These are phyloP conservation scores for Taiozyma sp. DNA, from an alignment of 1,139 yeast species.

Conservation along the genomic window DNA sequence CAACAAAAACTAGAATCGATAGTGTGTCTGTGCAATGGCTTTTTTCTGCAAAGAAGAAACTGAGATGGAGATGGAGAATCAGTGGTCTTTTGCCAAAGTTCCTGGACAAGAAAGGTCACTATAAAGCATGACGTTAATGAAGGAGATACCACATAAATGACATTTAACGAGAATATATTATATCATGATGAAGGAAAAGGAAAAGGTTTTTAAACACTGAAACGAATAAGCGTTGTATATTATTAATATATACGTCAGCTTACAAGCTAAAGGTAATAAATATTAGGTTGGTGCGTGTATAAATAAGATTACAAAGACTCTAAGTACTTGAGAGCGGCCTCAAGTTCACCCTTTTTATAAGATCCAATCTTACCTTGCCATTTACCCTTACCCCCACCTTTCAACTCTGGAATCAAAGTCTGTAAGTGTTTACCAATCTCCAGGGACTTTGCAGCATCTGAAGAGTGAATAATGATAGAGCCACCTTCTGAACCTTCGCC, in stretches of 20 bases:
- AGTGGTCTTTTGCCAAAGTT: conserved; percentile 31
- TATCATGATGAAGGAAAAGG: neutral
- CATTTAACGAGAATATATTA: neutral
- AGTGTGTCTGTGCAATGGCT: conserved; percentile 27
- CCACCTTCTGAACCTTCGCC: conserved; percentile 62
- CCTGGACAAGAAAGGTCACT: conserved; percentile 1
- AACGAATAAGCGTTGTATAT: neutral
- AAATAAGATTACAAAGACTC: conserved; percentile 7
- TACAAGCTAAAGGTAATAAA: too few relatives aligned
- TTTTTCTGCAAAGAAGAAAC: conserved; percentile 30
- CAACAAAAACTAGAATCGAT: conserved; percentile 6
- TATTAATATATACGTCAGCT: neutral
- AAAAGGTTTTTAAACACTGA: neutral
- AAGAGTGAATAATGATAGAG: conserved; percentile 58
- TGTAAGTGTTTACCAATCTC: conserved; percentile 44
- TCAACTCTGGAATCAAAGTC: conserved; percentile 42
- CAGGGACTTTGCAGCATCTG: conserved; percentile 36
- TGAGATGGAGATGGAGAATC: conserved; percentile 43
- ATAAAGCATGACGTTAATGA: neutral
- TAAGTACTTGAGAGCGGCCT: conserved; percentile 39
- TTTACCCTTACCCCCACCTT: conserved; percentile 77
- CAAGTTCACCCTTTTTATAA: conserved; percentile 58
- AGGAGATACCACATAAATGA: neutral
- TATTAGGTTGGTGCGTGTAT: neutral
- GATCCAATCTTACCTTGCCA: conserved; percentile 74